Evolutionary conservation across 1,284 basidiomycete genomes (phyloP).

Genomic region (Heterobasidion parviporum): DNA sequence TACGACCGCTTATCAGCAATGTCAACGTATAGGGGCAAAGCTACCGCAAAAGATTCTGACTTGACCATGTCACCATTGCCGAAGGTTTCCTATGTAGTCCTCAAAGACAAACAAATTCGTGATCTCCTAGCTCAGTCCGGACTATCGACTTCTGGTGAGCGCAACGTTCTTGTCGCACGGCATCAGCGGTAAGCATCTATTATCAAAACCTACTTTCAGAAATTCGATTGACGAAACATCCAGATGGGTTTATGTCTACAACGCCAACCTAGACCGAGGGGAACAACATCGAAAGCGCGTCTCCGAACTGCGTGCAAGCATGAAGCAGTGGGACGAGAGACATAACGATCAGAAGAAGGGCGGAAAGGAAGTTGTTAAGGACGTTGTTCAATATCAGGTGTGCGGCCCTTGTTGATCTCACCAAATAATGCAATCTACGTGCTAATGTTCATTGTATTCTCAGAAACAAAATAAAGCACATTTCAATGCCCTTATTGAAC

Average conservation of each 20-base stretch:
- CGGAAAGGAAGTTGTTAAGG: slow-evolving; percentile 36
- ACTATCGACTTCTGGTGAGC: slow-evolving; percentile 45
- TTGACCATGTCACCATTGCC: slow-evolving; percentile 41
- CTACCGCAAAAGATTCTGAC: slow-evolving; percentile 19
- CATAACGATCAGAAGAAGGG: slow-evolving; percentile 21
- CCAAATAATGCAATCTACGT: neutral
- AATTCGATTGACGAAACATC: neutral
- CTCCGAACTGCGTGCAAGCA: slow-evolving; percentile 39
- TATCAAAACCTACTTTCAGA: neutral
- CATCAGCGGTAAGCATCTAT: slow-evolving; percentile 44
- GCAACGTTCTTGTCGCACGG: slow-evolving; percentile 40
- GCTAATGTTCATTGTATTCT: neutral
- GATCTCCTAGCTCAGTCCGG: slow-evolving; percentile 47
- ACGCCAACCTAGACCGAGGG: slow-evolving; percentile 63
- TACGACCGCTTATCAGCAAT: neutral
- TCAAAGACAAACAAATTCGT: slow-evolving; percentile 54
- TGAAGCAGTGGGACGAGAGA: slow-evolving; percentile 45
- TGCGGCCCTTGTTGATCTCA: slow-evolving; percentile 5
- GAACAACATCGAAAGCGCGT: slow-evolving; percentile 34
- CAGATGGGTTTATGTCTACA: slow-evolving; percentile 64
- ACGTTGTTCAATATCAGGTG: slow-evolving; percentile 42
- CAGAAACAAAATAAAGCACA: neutral
- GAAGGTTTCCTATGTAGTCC: slow-evolving; percentile 54
- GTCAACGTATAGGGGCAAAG: neutral
- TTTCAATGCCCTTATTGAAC: neutral